Conservation (phyloP, 176 grass and related monocot species). For the Oryza coarctata region DNA sequence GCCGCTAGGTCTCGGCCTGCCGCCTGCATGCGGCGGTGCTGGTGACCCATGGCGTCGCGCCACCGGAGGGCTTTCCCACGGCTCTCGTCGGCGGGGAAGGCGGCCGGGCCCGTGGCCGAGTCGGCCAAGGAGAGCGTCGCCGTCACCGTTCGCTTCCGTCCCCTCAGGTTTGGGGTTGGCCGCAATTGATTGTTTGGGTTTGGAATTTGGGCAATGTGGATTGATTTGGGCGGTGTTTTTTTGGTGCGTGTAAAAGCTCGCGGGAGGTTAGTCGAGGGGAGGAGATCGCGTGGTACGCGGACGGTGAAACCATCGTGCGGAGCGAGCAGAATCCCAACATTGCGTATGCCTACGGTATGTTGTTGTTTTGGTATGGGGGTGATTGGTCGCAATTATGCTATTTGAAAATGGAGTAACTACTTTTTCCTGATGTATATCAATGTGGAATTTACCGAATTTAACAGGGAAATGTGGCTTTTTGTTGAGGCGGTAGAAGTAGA, state of each 20-base stretch:
- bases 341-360: slow-evolving; percentile 82
- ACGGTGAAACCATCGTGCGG: slow-evolving; percentile 65
- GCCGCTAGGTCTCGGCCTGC: slow-evolving; percentile 7
- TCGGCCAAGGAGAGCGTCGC: slow-evolving; percentile 71
- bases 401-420: neutral
- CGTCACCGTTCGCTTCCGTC: slow-evolving; percentile 82
- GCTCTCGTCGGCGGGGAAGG: neutral
- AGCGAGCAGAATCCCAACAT: slow-evolving; percentile 57
- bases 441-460: neutral
- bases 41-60: neutral
- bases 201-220: slow-evolving; percentile 24
- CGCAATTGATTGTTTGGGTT: neutral
- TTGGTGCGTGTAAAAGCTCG: slow-evolving; percentile 33
- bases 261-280: slow-evolving; percentile 74
- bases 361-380: neutral
- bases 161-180: slow-evolving; percentile 49
- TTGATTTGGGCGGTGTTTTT: slow-evolving; percentile 1
- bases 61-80: neutral
- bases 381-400: neutral
- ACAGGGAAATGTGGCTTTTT: neutral
- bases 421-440: too few species aligned
- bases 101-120: neutral
- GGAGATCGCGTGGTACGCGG: slow-evolving; percentile 79
- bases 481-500: neutral
- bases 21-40: neutral